Percentiles rank a stretch among this genome's conserved stretches.
These are phyloP conservation scores for Selaginella tamariscina DNA, from an alignment of 75 land plant genomes.

Conservation along the genomic window DNA sequence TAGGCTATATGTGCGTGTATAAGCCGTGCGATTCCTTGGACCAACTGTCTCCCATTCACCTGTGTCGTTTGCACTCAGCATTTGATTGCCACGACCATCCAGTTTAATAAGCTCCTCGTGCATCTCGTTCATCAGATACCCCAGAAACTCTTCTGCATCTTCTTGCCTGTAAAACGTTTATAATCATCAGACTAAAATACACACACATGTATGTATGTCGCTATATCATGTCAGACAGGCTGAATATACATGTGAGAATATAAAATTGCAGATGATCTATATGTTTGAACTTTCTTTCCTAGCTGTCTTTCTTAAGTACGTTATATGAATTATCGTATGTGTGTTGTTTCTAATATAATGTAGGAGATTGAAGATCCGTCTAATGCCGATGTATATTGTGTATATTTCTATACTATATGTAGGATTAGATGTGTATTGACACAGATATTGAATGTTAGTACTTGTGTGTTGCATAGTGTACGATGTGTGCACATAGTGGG, in stretches of 20 bases:
- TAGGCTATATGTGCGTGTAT: slow-evolving; percentile 73
- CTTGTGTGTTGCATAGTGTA: neutral
- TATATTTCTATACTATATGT: neutral
- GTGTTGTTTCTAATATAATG: slow-evolving; percentile 5
- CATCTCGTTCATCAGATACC: slow-evolving; percentile 80
- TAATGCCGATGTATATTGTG: neutral
- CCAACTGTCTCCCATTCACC: slow-evolving; percentile 99
- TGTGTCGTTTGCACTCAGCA: slow-evolving; percentile 43
- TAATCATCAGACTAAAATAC: neutral
- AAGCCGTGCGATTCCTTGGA: slow-evolving; percentile 75
- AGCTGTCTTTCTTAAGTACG: neutral
- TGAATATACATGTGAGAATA: neutral
- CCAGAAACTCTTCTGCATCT: slow-evolving; percentile 94
- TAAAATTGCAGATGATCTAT: no score
- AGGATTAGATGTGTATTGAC: neutral
- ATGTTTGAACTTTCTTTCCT: no score
- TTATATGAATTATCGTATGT: neutral
- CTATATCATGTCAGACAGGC: neutral
- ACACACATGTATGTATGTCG: neutral
- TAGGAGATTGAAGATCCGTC: neutral
- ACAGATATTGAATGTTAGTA: neutral
- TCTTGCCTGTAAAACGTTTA: slow-evolving; percentile 54
- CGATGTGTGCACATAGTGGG: neutral
- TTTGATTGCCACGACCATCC: slow-evolving; percentile 30
- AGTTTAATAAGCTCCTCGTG: slow-evolving; percentile 80